Conservation (phyloP, 1,284 basidiomycete genomes). For the Leccinum pachyderme region DNA sequence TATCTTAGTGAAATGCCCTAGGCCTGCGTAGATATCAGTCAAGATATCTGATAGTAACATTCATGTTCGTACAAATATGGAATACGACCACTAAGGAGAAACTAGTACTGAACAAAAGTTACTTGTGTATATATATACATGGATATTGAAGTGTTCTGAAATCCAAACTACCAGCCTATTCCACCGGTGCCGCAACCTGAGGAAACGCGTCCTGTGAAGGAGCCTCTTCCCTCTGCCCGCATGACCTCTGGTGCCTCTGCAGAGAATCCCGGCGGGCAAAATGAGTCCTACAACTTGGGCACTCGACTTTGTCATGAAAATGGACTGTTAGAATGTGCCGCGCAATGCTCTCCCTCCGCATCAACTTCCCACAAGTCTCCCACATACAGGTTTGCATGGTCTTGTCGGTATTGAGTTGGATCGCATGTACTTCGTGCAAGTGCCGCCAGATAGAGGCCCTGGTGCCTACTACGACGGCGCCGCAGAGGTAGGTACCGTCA, state of each 20-base stretch:
- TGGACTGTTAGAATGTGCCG: slow-evolving; percentile 26
- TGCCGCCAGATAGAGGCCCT: slow-evolving; percentile 18
- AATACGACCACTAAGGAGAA: not conserved
- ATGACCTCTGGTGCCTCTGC: slow-evolving; percentile 22
- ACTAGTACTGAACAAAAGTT: not conserved
- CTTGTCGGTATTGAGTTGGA: slow-evolving; percentile 7
- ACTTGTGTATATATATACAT: not conserved
- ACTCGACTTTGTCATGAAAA: slow-evolving; percentile 20
- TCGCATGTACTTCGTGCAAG: slow-evolving; percentile 10
- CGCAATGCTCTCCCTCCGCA: slow-evolving; percentile 24
- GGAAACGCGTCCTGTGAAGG: not conserved
- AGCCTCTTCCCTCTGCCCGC: slow-evolving; percentile 1
- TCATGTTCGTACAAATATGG: too few species aligned
- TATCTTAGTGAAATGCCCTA: not conserved
- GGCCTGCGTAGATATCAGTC: not conserved
- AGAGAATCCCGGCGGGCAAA: slow-evolving; percentile 28
- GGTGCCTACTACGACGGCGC: not conserved
- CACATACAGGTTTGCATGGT: slow-evolving; percentile 12
- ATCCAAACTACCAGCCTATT: not conserved
- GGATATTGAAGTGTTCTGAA: not conserved
- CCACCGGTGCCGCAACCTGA: not conserved
- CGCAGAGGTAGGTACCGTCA: not conserved
- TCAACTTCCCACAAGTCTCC: slow-evolving; percentile 14
- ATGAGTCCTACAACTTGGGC: slow-evolving; percentile 9
- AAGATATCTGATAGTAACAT: too few species aligned